Percentiles rank a stretch among this genome's conserved stretches.
Conservation (phyloP, 75 land plant genomes). For the Azolla pinnata region DNA sequence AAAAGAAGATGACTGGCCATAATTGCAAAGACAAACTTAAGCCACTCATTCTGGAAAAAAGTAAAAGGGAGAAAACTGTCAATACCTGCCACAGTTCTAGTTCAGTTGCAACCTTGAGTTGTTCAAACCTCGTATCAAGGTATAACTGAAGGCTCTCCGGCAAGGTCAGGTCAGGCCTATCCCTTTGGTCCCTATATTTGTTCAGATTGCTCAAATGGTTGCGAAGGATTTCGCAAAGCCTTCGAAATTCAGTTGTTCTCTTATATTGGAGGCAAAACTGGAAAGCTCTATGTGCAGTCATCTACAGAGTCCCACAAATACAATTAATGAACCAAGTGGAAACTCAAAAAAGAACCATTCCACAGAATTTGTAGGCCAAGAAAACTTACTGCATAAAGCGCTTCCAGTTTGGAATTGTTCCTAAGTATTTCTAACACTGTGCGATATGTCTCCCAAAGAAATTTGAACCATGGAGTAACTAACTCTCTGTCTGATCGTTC, state of each 20-base stretch:
- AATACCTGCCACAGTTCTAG: slow-evolving; percentile 91
- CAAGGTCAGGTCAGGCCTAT: slow-evolving; percentile 73
- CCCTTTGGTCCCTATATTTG: slow-evolving; percentile 90
- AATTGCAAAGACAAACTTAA: background rate
- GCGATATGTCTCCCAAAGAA: slow-evolving; percentile 89
- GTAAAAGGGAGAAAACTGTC: background rate
- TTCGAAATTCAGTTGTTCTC: slow-evolving; percentile 80
- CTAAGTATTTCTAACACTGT: slow-evolving; percentile 80
- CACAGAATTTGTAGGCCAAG: too few species aligned
- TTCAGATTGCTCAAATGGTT: slow-evolving; percentile 76
- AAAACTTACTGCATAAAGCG: slow-evolving; percentile 63
- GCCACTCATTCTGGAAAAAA: background rate
- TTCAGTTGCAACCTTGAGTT: slow-evolving; percentile 88
- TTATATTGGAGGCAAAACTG: slow-evolving; percentile 94
- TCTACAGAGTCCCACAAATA: slow-evolving; percentile 27
- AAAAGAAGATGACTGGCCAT: background rate
- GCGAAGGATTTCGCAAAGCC: slow-evolving; percentile 85
- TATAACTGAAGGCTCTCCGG: slow-evolving; percentile 87
- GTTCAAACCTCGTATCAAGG: slow-evolving; percentile 82
- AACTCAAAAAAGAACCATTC: too few species aligned
- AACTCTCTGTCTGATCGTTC: slow-evolving; percentile 81
- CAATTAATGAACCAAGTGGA: background rate
- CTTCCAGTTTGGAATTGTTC: slow-evolving; percentile 83
- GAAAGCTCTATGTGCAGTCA: slow-evolving; percentile 92
- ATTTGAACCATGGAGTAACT: slow-evolving; percentile 97